Evolutionary conservation across 768 basidiomycete genomes (phyloP).

Genomic region (Pleurotus platypus): DNA sequence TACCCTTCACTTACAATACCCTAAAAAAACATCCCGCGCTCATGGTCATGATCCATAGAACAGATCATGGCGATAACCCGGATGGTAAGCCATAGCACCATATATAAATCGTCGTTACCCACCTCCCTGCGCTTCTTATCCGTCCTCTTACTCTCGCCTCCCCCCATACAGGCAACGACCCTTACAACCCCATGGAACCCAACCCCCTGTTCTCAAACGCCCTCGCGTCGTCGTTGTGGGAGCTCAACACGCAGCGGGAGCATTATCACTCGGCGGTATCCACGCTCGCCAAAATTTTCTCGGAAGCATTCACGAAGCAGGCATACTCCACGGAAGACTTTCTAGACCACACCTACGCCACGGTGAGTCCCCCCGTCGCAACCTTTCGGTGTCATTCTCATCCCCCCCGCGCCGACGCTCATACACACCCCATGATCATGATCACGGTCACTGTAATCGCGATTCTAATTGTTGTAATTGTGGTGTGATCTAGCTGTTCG

Average conservation of each 20-base stretch:
- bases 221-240: conserved; percentile 89
- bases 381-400: neutral
- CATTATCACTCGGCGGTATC: conserved; percentile 90
- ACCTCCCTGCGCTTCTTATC: neutral
- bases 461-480: neutral
- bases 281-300: conserved; percentile 82
- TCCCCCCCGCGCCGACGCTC: neutral
- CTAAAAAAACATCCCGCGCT: conserved; percentile 88
- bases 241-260: conserved; percentile 69
- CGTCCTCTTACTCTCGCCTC: neutral
- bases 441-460: no score
- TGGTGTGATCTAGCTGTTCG: conserved; percentile 60
- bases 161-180: conserved; percentile 34
- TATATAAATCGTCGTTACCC: no score
- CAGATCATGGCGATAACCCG: conserved; percentile 30
- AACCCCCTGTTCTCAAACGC: conserved; percentile 80
- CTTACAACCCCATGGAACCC: conserved; percentile 61
- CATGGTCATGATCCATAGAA: conserved; percentile 90
- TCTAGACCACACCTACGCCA: conserved; percentile 87
- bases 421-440: no score
- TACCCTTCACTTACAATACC: conserved; percentile 93
- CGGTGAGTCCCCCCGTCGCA: conserved; percentile 42
- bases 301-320: conserved; percentile 92
- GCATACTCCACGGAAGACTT: conserved; percentile 92
- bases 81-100: conserved; percentile 24